These are phyloP conservation scores for Aurifilum marmelostoma DNA, from an alignment of 2,329 filamentous ascomycete species.

Conservation along the genomic window DNA sequence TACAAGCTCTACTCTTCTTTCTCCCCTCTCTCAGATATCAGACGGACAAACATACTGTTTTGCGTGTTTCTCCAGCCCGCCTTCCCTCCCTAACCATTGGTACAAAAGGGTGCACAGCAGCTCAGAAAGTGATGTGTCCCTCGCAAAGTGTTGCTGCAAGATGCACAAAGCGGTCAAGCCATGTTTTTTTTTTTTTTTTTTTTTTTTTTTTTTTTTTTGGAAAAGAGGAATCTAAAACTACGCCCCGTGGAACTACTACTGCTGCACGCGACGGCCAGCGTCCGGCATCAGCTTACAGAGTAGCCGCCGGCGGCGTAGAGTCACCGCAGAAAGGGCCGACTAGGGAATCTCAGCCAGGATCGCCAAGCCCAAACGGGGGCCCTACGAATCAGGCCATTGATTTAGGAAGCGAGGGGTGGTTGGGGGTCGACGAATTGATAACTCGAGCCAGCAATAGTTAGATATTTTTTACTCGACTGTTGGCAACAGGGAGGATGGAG, in stretches of 20 bases:
- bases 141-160: neutral
- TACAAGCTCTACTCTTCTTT: neutral
- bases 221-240: neutral
- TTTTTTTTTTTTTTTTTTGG: no score
- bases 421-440: neutral
- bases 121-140: no score
- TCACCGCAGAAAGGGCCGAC: constrained; percentile 17
- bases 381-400: neutral
- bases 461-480: no score
- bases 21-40: neutral
- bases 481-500: neutral
- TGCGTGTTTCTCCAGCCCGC: no score
- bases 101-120: no score
- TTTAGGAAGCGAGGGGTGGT: neutral
- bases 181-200: no score
- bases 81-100: neutral
- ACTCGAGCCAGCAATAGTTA: no score
- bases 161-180: neutral
- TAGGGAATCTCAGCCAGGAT: constrained; percentile 8
- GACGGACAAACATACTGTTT: constrained; percentile 2
- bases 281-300: constrained; percentile 19
- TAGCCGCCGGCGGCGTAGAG: constrained; percentile 11
- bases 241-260: neutral
- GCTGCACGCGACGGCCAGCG: neutral
- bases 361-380: neutral